phyloP scores from a whole-genome alignment of 75 land plant species.

The Selaginella moellendorffii region DNA sequence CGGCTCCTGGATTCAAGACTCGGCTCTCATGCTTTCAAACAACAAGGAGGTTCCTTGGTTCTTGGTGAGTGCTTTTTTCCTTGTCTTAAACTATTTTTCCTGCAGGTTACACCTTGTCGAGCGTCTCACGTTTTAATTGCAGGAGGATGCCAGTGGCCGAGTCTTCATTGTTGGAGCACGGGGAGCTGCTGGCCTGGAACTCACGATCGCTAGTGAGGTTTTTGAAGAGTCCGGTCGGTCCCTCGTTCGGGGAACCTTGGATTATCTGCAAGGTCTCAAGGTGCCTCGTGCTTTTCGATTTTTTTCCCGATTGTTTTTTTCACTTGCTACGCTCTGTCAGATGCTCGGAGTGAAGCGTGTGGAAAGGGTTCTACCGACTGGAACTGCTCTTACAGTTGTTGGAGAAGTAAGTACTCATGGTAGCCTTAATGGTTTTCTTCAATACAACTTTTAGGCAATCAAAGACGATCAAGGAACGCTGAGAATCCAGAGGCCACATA shows the following conservation, averaged over 20 bases:
- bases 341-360: constrained; percentile 98
- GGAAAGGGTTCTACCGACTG: constrained; percentile 90
- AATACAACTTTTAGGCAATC: constrained; percentile 45
- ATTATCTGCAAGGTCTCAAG: constrained; percentile 94
- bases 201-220: constrained; percentile 86
- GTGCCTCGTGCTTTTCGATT: constrained; percentile 17
- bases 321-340: constrained; percentile 26
- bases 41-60: constrained; percentile 98
- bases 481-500: constrained; percentile 73
- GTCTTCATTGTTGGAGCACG: constrained; percentile 83
- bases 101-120: too few relatives aligned
- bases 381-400: constrained; percentile 84
- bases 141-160: constrained; percentile 93
- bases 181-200: constrained; percentile 57
- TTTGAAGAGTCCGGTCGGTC: constrained; percentile 95
- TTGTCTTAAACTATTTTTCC: background rate
- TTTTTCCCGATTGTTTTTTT: background rate
- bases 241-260: constrained; percentile 82
- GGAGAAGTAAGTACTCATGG: constrained; percentile 54
- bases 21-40: constrained; percentile 78
- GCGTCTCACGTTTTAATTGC: too few relatives aligned
- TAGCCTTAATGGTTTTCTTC: background rate
- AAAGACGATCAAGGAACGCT: constrained; percentile 81
- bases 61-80: constrained; percentile 34
- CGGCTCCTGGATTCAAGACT: constrained; percentile 98